phyloP scores from a whole-genome alignment of 2,329 filamentous ascomycete genomes.

The Aspergillus fumigatiaffinis region DNA sequence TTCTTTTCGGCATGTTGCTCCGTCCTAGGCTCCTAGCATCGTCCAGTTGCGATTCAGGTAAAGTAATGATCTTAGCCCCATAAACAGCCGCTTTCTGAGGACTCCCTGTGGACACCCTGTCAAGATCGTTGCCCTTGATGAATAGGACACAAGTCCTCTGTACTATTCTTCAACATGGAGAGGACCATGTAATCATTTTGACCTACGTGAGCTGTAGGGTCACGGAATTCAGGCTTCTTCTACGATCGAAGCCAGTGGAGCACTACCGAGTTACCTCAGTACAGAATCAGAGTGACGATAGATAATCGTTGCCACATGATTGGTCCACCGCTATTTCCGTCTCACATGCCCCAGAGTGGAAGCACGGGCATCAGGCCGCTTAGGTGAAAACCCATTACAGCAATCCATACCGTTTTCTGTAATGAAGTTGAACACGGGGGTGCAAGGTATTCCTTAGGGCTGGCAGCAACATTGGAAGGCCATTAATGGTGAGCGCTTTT shows the following conservation, averaged over 20 bases:
- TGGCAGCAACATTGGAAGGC: background rate
- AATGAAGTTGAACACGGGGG: background rate
- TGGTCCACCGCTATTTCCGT: background rate
- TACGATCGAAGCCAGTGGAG: background rate
- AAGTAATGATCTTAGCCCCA: constrained; percentile 13
- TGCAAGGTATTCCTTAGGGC: background rate
- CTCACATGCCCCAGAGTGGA: constrained; percentile 3
- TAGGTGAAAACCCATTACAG: background rate
- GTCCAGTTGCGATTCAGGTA: constrained; percentile 17
- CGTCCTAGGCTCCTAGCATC: constrained; percentile 10
- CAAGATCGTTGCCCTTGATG: background rate
- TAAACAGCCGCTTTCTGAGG: background rate
- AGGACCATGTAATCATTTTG: background rate
- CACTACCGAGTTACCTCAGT: background rate
- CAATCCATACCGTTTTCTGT: background rate
- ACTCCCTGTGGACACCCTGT: background rate
- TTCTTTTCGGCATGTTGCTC: constrained; percentile 22
- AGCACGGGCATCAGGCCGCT: background rate
- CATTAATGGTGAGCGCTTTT: background rate
- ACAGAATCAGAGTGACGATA: background rate
- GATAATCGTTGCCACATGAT: background rate
- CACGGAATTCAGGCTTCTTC: background rate
- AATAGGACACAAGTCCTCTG: background rate
- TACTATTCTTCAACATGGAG: background rate
- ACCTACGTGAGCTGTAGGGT: background rate